Evolutionary conservation across 2,329 filamentous ascomycete species (phyloP), one percentile per base, ranked within the genome.

Genomic region (Calonectria naviculata): DNA sequence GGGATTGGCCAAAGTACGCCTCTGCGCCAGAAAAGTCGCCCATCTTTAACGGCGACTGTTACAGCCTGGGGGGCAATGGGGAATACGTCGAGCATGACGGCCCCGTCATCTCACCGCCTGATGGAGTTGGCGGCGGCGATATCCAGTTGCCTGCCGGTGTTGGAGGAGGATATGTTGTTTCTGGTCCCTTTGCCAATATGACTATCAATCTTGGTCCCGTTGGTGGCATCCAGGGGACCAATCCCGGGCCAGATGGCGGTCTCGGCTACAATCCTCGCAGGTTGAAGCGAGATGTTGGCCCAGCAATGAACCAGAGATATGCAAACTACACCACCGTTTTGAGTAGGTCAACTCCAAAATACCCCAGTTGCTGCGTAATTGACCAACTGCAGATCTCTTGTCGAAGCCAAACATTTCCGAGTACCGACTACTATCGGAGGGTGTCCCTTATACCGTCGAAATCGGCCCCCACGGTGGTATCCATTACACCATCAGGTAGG

Each of bases 81-180:
- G 78, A 81, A 64, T 80, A 78, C 72, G 73, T 81, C 46, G 76
- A 79, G 9, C 79, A 82, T 52, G 71, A 79, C 0, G 81, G 81
- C 19, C 78, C 80, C 15, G 71, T 80, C 12, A 80, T 80, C 61
- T 73, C 72, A 0, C 79, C 80, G 12, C 77, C 78, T 4, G 70
- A 76, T 4, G 74, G 76, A 41, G 38, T 49, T 9, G 74, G 79
- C 54, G 76, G 78, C n/a, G 77, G 74, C 31, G 74, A 68, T 12
- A 74, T 77, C 2, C 64, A 72, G 24, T 65, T 75, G 12, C 71
- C 74, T 1, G 54, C 42, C 2, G 88, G 87, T 26, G 80, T 81
- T 0, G 89, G 89, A n/a, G 88, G 89, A 54, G 88, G 88, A 8
- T 89, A 84, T 75, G 81, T 90, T 1, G 80, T 76, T 10, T 83